These are phyloP conservation scores for Clarireedia hainanense DNA, from an alignment of 2,329 filamentous ascomycete genomes.

Conservation along the genomic window DNA sequence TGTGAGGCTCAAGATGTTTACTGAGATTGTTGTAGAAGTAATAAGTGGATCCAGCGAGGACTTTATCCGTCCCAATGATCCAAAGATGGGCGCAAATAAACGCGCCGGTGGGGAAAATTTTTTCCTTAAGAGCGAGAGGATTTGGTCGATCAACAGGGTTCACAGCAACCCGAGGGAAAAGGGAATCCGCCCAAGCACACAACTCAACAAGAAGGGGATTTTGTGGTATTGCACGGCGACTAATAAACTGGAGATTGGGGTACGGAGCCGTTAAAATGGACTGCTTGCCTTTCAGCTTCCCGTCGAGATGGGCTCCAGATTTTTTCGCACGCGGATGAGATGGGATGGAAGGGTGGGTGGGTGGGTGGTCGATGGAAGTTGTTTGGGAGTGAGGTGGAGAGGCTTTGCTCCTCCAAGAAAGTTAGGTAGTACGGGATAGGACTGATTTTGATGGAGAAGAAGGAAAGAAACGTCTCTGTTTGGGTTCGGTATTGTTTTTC, in stretches of 20 bases:
- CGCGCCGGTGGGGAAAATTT: constrained; percentile 9
- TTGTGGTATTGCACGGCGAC: constrained; percentile 3
- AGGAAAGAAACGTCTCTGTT: neutral
- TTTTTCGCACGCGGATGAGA: neutral
- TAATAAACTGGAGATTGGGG: constrained; percentile 10
- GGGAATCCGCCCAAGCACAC: constrained; percentile 3
- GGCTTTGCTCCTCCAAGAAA: neutral
- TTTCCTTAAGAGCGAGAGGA: constrained; percentile 1
- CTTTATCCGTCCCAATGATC: constrained; percentile 10
- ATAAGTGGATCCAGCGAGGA: constrained; percentile 9
- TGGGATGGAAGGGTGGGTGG: neutral
- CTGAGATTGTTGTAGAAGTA: constrained; percentile 9
- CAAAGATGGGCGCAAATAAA: constrained; percentile 9
- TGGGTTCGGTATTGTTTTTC: too few species aligned
- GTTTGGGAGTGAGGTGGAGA: neutral
- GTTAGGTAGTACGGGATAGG: neutral
- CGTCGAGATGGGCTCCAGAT: neutral
- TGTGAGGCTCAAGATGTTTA: constrained; percentile 9
- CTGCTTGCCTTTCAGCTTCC: constrained; percentile 1
- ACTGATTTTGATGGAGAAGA: neutral
- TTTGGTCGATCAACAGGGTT: constrained; percentile 8
- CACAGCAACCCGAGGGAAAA: neutral
- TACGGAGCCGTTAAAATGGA: constrained; percentile 1
- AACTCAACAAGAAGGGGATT: neutral
- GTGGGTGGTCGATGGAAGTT: neutral